Conservation (phyloP, 768 basidiomycete genomes). For the Scleroderma citrinum region DNA sequence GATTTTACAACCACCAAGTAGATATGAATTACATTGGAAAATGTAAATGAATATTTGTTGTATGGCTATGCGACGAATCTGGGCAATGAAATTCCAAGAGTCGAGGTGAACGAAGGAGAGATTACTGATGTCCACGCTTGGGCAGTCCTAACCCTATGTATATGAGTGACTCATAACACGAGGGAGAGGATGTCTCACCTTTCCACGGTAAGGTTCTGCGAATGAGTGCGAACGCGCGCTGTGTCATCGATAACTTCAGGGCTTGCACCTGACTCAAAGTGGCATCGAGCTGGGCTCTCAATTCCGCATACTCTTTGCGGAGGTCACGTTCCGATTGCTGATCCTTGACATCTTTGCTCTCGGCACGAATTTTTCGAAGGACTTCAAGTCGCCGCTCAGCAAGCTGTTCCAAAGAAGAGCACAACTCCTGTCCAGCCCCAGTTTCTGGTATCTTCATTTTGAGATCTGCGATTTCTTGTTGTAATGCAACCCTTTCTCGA, state of each 20-base stretch:
- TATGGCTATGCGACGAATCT: no score
- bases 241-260: background rate
- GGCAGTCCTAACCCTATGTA: no score
- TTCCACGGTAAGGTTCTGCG: no score
- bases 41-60: no score
- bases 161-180: no score
- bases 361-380: constrained; percentile 5
- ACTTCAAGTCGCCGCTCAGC: constrained; percentile 3
- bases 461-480: background rate
- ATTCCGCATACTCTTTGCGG: constrained; percentile 4
- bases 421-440: background rate
- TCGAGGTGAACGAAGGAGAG: no score
- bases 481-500: background rate
- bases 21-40: no score
- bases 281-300: constrained; percentile 4
- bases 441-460: background rate
- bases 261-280: constrained; percentile 6
- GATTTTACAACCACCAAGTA: no score
- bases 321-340: constrained; percentile 5
- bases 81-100: no score
- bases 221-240: background rate
- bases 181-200: no score
- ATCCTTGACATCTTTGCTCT: constrained; percentile 6
- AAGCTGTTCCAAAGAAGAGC: background rate
- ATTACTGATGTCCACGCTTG: no score